phyloP scores from a whole-genome alignment of 202 grass and related monocot species.

The Eragrostis tef region DNA sequence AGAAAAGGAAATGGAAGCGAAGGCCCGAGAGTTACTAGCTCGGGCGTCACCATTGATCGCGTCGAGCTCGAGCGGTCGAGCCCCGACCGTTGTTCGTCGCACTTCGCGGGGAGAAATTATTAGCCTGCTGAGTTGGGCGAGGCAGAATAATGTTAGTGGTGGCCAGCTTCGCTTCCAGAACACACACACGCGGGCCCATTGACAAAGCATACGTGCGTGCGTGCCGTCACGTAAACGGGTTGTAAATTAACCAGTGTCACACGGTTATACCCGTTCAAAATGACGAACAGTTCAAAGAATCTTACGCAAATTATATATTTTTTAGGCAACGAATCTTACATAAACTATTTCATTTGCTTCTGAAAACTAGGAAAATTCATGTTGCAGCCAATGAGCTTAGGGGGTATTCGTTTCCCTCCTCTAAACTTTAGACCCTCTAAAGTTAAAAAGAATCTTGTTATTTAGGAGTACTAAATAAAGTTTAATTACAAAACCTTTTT shows the following conservation, averaged over 20 bases:
- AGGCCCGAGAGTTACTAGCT: neutral
- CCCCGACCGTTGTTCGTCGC: too few relatives aligned
- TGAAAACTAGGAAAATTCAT: too few relatives aligned
- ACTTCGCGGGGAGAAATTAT: neutral
- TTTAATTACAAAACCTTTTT: too few relatives aligned
- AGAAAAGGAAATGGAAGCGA: neutral
- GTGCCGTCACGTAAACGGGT: neutral
- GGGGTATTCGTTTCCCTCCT: too few relatives aligned
- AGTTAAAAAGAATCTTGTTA: too few relatives aligned
- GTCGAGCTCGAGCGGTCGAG: neutral
- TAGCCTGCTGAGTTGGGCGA: neutral
- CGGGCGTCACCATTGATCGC: neutral
- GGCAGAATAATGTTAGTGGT: neutral
- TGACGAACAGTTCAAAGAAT: slow-evolving; percentile 8
- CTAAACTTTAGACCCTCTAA: too few relatives aligned
- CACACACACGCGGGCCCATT: neutral
- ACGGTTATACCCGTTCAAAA: slow-evolving; percentile 54
- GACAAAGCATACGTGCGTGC: slow-evolving; percentile 27
- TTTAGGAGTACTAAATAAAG: too few relatives aligned
- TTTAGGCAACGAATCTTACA: too few relatives aligned
- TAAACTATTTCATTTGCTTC: too few relatives aligned
- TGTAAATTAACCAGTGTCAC: slow-evolving; percentile 7
- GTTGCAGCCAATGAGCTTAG: neutral
- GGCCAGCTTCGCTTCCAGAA: slow-evolving; percentile 41
- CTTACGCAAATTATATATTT: too few relatives aligned